Base-by-base conservation (phyloP, 2,329 filamentous ascomycete species). In the Bipolaris sorokiniana region DNA sequence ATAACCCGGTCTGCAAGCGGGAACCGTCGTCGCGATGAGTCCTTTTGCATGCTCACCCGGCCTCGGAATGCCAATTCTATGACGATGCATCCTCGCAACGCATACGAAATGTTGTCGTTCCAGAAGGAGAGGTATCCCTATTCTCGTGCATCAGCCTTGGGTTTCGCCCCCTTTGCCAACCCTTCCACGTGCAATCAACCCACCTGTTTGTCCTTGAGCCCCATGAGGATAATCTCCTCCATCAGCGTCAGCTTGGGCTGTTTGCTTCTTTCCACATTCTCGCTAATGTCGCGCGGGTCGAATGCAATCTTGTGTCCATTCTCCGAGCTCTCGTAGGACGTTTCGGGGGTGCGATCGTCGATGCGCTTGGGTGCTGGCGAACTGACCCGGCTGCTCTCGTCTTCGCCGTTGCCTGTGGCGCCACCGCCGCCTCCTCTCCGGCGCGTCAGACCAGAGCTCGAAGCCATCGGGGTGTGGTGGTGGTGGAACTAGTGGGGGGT, bases 61-160 rank as follows among this genome's bases (percentile, higher is more conserved):
- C 95, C 95, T 64, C 95, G 86, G 80, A 99, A 96, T 62, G 95
- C 95, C 70, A 99, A 83, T 80, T 99, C 95, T 78, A 98, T 91
- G 67, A 99, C 95, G 76, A 99, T 99, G 80, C 95, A 99, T 75
- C 95, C 95, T 77, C 95, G 89, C 62, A 99, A 85, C 65, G 95
- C 95, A 78, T 99, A 99, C 59, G 93, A 97, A 74, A 99, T 99
- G 81, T 99, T 99, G 80, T 99, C 95, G 80, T 99, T 99, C 95
- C 95, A 99, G 80, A 99, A 99, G 28, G 94, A 98, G 63, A 99
- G 88, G 76, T 99, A 98, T 65, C 95, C 95, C 92, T 97, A 61
- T 56, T 49, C 55, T 52, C 40, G 44, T 34, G 37, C 26, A 64
- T 72, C 59, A 72, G 66, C 61, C 48, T 57, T 51, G 54, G 41